A percentile compares a stretch with the other conserved stretches of the same genome.
Evolutionary conservation across 805 yeast species (phyloP).

Genomic region (Sugiyamaella mastotermitis): DNA sequence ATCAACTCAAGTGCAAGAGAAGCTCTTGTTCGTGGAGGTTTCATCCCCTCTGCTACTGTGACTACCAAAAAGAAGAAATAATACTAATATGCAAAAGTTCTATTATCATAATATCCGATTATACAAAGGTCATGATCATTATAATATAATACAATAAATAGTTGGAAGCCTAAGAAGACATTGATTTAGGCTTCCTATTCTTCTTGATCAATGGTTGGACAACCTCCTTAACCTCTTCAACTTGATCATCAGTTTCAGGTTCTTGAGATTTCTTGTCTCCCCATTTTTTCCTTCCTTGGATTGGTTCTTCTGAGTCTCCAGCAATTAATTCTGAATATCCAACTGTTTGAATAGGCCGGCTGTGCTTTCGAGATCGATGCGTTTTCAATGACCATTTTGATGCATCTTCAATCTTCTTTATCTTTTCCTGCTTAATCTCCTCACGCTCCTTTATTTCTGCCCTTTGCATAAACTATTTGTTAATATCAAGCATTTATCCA

Average conservation of each 20-base stretch:
- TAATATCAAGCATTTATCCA: too few species aligned
- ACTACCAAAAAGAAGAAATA: slow-evolving; percentile 1
- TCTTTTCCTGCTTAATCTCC: slow-evolving; percentile 23
- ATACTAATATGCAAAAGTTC: background rate
- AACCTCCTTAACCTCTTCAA: slow-evolving; percentile 1
- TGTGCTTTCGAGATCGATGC: background rate
- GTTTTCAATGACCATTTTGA: slow-evolving; percentile 19
- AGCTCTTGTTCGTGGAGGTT: slow-evolving; percentile 64
- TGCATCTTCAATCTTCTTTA: slow-evolving; percentile 22
- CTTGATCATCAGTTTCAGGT: slow-evolving; percentile 2
- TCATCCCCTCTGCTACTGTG: slow-evolving; percentile 23
- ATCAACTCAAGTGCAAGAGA: slow-evolving; percentile 86
- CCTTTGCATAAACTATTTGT: slow-evolving; percentile 26
- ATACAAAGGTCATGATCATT: too few species aligned
- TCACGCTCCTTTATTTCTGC: slow-evolving; percentile 29
- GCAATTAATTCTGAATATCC: slow-evolving; percentile 11
- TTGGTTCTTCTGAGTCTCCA: slow-evolving; percentile 2
- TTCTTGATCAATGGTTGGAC: background rate
- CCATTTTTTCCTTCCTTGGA: slow-evolving; percentile 24
- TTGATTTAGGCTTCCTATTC: background rate
- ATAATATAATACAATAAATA: background rate
- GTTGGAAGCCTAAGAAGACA: background rate
- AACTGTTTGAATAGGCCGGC: background rate
- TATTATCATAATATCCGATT: too few species aligned
- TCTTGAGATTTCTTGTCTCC: slow-evolving; percentile 9